Evolutionary conservation across 202 grass and related monocot genomes (phyloP).

Genomic region (Eragrostis tef): DNA sequence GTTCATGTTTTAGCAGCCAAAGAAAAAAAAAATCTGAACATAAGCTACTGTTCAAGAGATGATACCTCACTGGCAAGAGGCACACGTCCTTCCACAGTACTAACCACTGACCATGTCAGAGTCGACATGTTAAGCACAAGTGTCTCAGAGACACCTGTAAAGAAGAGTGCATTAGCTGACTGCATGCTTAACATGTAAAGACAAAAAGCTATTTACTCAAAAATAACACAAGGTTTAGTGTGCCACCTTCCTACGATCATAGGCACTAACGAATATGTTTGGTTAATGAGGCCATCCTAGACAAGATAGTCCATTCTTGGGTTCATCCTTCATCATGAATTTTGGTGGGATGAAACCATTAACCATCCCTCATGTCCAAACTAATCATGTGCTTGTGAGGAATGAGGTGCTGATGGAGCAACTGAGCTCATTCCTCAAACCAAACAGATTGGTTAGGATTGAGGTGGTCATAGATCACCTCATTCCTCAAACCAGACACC

Average conservation of each 20-base stretch:
- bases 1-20: constrained; percentile 50
- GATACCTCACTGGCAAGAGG: constrained; percentile 96
- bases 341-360: background rate
- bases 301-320: background rate
- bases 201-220: constrained; percentile 19
- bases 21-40: constrained; percentile 42
- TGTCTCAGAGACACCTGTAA: constrained; percentile 91
- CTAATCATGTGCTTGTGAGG: constrained; percentile 5
- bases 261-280: background rate
- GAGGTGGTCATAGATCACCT: background rate
- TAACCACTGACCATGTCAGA: constrained; percentile 91
- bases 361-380: background rate
- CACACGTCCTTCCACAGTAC: constrained; percentile 79
- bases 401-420: background rate
- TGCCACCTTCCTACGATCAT: background rate
- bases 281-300: background rate
- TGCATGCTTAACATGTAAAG: constrained; percentile 10
- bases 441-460: background rate
- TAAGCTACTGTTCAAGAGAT: constrained; percentile 40
- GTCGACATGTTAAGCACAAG: constrained; percentile 95
- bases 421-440: background rate
- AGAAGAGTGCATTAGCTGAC: constrained; percentile 41
- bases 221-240: constrained; percentile 16
- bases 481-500: background rate
- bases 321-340: background rate